These are phyloP conservation scores for Torulaspora globosa DNA, from an alignment of 1,139 yeast species.

Conservation along the genomic window DNA sequence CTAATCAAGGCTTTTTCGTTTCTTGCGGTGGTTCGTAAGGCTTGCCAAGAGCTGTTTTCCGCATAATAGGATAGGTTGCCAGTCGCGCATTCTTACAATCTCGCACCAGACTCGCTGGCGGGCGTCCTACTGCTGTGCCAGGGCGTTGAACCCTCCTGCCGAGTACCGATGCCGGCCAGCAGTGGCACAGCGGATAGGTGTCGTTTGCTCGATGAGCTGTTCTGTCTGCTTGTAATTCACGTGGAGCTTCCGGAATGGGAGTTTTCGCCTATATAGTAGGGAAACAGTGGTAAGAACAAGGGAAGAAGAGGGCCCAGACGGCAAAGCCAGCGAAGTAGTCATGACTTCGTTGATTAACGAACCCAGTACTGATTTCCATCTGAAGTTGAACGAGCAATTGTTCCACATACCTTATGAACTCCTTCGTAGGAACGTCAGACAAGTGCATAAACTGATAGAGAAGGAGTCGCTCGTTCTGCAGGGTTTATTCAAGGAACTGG, in stretches of 20 bases:
- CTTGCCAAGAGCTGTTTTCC: too few relatives aligned
- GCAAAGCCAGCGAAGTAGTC: not conserved
- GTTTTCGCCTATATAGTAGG: not conserved
- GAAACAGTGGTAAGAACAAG: not conserved
- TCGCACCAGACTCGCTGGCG: too few relatives aligned
- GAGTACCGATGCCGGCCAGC: too few relatives aligned
- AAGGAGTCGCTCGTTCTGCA: slow-evolving; percentile 27
- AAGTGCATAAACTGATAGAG: slow-evolving; percentile 54
- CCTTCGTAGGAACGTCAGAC: slow-evolving; percentile 54
- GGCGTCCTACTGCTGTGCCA: too few relatives aligned
- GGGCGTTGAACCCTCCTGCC: too few relatives aligned
- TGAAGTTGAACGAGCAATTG: slow-evolving; percentile 47
- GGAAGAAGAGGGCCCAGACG: not conserved
- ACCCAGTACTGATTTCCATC: slow-evolving; percentile 41
- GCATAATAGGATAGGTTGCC: too few relatives aligned
- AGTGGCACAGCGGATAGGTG: too few relatives aligned
- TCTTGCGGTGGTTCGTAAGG: too few relatives aligned
- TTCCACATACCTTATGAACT: slow-evolving; percentile 62
- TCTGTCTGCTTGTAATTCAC: not conserved
- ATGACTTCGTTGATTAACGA: slow-evolving; percentile 31
- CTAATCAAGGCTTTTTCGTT: too few relatives aligned
- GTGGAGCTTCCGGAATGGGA: not conserved
- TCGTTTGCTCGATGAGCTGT: not conserved
- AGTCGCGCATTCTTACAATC: too few relatives aligned
- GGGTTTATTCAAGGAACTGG: slow-evolving; percentile 43